Evolutionary conservation across 129 eudicot species (phyloP).

Genomic region (Pulicaria dysenterica): DNA sequence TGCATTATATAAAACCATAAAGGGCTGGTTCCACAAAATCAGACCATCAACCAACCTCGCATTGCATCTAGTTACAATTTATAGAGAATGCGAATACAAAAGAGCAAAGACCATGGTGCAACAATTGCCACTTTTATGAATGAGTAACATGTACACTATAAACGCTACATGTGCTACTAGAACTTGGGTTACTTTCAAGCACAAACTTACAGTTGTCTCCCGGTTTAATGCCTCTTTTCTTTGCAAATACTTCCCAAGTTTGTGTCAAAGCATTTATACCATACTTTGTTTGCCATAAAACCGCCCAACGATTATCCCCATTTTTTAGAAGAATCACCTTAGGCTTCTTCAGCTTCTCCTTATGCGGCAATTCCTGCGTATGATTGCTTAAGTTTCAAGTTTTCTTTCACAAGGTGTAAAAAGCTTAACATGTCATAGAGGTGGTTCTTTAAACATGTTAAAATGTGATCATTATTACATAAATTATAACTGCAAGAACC

Average conservation of each 20-base stretch:
- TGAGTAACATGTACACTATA: constrained; percentile 18
- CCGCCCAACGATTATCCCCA: constrained; percentile 44
- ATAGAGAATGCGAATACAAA: neutral
- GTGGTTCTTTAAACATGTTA: neutral
- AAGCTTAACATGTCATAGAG: neutral
- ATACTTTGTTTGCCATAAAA: constrained; percentile 26
- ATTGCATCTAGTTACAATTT: constrained; percentile 2
- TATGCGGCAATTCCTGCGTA: constrained; percentile 47
- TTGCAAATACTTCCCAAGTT: constrained; percentile 42
- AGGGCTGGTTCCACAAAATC: constrained; percentile 10
- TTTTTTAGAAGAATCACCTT: constrained; percentile 38
- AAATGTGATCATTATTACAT: too few relatives aligned
- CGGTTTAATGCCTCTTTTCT: constrained; percentile 29
- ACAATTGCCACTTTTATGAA: neutral
- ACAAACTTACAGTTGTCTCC: constrained; percentile 49
- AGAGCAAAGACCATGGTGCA: constrained; percentile 4
- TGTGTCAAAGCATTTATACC: constrained; percentile 44
- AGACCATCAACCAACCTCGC: constrained; percentile 1
- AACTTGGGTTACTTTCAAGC: constrained; percentile 19
- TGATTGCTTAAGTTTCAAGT: neutral
- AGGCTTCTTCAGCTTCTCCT: constrained; percentile 18
- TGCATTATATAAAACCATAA: neutral
- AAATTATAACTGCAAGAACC: too few relatives aligned
- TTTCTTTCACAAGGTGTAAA: neutral
- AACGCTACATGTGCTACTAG: neutral